Conservation (phyloP, 2,329 filamentous ascomycete genomes). For the Fusarium albidum region DNA sequence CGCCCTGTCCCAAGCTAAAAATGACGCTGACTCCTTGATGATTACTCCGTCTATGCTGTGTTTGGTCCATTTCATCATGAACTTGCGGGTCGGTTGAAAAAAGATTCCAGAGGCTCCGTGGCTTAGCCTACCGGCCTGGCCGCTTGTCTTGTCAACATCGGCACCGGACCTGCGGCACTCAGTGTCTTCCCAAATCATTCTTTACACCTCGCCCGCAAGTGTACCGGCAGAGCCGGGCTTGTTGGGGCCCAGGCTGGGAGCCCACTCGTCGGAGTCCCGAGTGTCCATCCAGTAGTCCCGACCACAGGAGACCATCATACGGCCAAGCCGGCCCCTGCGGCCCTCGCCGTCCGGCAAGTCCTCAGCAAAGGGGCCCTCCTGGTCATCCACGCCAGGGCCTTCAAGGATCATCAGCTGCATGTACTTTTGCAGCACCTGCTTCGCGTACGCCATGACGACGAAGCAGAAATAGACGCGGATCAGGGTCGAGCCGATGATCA, state of each 20-base stretch:
- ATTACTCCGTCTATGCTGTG: constrained; percentile 29
- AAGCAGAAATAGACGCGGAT: constrained; percentile 85
- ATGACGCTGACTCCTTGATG: constrained; percentile 2
- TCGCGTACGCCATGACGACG: constrained; percentile 83
- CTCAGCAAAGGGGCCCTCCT: constrained; percentile 72
- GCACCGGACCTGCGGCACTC: constrained; percentile 12
- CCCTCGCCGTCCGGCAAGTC: constrained; percentile 79
- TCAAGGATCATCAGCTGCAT: constrained; percentile 58
- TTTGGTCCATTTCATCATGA: constrained; percentile 14
- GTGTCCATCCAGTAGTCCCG: constrained; percentile 84
- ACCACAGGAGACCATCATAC: constrained; percentile 77
- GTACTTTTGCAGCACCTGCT: constrained; percentile 77
- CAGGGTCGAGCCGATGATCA: constrained; percentile 77
- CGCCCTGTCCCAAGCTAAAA: constrained; percentile 10
- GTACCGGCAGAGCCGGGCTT: constrained; percentile 59
- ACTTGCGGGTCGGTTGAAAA: constrained; percentile 16
- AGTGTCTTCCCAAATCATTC: constrained; percentile 9
- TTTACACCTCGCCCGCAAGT: constrained; percentile 46
- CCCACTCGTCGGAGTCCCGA: constrained; percentile 73
- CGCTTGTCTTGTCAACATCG: constrained; percentile 9
- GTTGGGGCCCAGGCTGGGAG: constrained; percentile 64
- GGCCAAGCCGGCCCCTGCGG: constrained; percentile 80
- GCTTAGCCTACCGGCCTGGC: constrained; percentile 15
- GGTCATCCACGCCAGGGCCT: constrained; percentile 53
- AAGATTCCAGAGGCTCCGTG: constrained; percentile 2